Base-by-base conservation (phyloP, 2,329 filamentous ascomycete species). In the Dactylellina leptospora region DNA sequence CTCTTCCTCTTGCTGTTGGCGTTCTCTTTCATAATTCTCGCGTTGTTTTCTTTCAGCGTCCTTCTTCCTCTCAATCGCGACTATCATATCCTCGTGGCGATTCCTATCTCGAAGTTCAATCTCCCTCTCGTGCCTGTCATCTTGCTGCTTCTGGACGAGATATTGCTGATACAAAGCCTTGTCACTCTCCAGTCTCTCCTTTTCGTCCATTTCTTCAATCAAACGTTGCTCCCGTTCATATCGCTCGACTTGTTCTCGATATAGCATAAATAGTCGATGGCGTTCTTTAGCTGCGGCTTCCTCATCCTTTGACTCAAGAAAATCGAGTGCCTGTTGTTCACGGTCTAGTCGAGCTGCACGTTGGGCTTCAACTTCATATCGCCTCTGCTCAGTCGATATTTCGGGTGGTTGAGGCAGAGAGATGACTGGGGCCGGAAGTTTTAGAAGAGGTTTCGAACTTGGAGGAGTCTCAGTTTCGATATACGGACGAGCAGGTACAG, bases 321-420 rank as follows among this genome's bases (percentile, higher is more conserved):
- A 22, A 18, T 73, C 69, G 23, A 68, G 47, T 2, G 60, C 54
- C 20, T 44, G 44, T 33, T 73, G 60, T 22, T 66, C 60, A 18
- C 69, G 69, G 8, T 68, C 69, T 3, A 62, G 18, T 38, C 69
- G 47, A 2, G 47, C 27, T 8, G 54, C 33, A 13, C 62, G 69
- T 25, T 73, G 54, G 4, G 68, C 18, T 45, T 73, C 69, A 25
- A 73, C 69, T 62, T 73, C 69, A 50, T 68, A 68, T 10, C 55
- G 55, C 13, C 48, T 54, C 27, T 68, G 61, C 25, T 73, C 69
- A 20, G 45, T 47, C 10, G 68, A 64, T 28, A 64, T 13, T 36
- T 64, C 53, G 22, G 33, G 36, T 18, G 8, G 33, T 4, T 44
- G 30, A 27, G 23, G 23, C 10, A 22, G n/a, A n/a, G 33, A 13